Base-by-base conservation (phyloP, 2,329 filamentous ascomycete species). In the Scytalidium lignicola region DNA sequence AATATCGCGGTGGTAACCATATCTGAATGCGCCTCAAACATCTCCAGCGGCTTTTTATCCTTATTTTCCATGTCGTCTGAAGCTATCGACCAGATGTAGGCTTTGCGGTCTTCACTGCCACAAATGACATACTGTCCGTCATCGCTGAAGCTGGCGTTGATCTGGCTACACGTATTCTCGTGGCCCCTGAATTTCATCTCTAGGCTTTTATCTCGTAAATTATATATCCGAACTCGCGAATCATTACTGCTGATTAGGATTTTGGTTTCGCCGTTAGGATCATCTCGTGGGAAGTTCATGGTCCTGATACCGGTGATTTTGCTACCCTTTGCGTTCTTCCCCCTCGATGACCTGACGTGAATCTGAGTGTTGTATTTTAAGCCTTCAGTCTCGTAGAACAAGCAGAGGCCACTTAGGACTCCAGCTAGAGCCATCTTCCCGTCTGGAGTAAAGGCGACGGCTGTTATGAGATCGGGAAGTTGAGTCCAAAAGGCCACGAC, bases 221-320 rank as follows among this genome's bases (percentile, higher is more conserved):
- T 92, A 72, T 97, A 99, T 28, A 97, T 76, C 29, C 93, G 83
- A 15, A 97, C 80, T 19, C 93, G 82, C 1, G 92, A 96, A 65
- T 99, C 93, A 60, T 97, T 99, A 57, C 91, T 96, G 1, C 90
- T 95, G 50, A 99, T 83, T 6, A 99, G 73, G 2, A 99, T 73
- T 61, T 95, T 95, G 45, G 89, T 78, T 47, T 91, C 86, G 1
- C 81, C 81, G 29, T 78, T 78, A 2, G 72, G 70, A 45, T 78
- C 71, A 19, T 75, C 70, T 2, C 75, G 73, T 3, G 83, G 82
- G 44, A 82, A 73, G 15, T 72, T 68, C 55, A 85, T 83, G 0
- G 90, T 86, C 61, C 92, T 84, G 47, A 99, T 96, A 6, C 90
- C 91, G 0, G 93, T 97, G 58, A 99, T 96, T 65, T 99, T 99